Evolutionary conservation across 805 yeast species (phyloP), one percentile per base, ranked within the genome.

Genomic region (Ogataea methylovora): DNA sequence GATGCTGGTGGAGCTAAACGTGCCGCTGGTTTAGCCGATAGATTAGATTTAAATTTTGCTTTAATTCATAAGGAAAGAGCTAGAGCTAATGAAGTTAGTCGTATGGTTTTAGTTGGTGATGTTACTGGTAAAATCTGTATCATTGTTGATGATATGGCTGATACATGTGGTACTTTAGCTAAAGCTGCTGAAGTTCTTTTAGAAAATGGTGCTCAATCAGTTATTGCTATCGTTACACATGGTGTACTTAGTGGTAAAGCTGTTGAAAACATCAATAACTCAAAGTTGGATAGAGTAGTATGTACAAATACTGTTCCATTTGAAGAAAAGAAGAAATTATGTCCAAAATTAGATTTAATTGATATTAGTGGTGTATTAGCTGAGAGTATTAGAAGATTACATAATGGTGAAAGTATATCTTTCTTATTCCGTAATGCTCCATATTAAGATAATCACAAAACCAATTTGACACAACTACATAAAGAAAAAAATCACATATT

Each of bases 1-100:
- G 94, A 84, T 61, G 94, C 92, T 7, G 94, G 94, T 55, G 94
- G 94, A 42, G 92, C 92, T 38, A 84, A 84, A 54, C 71, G 94
- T 61, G 92, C 84, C n/a, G 92, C 92, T 8, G 79, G 82, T 8
- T 63, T 84, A 44, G 92, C 92, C 34, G 92, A 83, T 55, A 70
- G 80, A 40, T 61, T 84, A 44, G 92, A 84, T 56, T 63, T 81
- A 53, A 81, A 81, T 52, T 84, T 84, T 60, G 92, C 92, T 16
- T 71, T 84, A 58, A 83, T 84, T 46, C 92, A 84, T 58, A 84
- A 84, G 56, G 94, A 84, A 60, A 69, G 94, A 56, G 84, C 82
- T 17, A 69, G 79, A 42, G 92, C 92, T 20, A 84, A 84, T 52
- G 92, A 83, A 54, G 88, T 84, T 25, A 76, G 84, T 27, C 69